These are phyloP conservation scores for Eragrostis curvula DNA, from an alignment of 176 grass and related monocot genomes.

Conservation along the genomic window DNA sequence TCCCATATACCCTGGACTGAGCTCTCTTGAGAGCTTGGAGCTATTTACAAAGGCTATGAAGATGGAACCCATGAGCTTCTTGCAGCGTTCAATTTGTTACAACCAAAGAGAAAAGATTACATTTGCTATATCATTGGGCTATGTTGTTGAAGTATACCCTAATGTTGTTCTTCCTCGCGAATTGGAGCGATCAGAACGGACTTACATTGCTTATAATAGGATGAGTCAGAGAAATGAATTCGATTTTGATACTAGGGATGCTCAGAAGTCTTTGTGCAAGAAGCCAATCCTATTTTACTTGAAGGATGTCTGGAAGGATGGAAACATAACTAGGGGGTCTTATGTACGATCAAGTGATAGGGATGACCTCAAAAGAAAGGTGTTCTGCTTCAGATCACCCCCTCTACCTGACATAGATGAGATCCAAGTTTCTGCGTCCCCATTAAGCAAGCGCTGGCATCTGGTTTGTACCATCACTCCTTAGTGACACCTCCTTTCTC, in stretches of 20 bases:
- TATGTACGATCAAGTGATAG: constrained; percentile 60
- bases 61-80: constrained; percentile 74
- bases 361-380: constrained; percentile 90
- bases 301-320: constrained; percentile 77
- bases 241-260: constrained; percentile 94
- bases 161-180: constrained; percentile 76
- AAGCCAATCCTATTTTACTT: constrained; percentile 86
- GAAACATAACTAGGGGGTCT: constrained; percentile 69
- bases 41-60: constrained; percentile 97
- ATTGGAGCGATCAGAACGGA: constrained; percentile 78
- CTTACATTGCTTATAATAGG: constrained; percentile 83
- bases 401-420: constrained; percentile 72
- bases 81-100: constrained; percentile 91
- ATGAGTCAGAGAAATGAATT: constrained; percentile 73
- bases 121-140: constrained; percentile 78
- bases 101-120: constrained; percentile 66
- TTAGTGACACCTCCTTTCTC: constrained; percentile 21
- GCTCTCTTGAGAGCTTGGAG: constrained; percentile 69
- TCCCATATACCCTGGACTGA: constrained; percentile 81
- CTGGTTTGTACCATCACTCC: constrained; percentile 69
- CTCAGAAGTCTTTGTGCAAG: constrained; percentile 86
- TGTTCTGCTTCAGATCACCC: constrained; percentile 83
- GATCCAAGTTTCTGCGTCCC: constrained; percentile 70
- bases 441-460: constrained; percentile 92
- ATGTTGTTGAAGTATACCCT: constrained; percentile 94